Percentiles rank a stretch among this genome's conserved stretches.
phyloP scores from a whole-genome alignment of 2,329 filamentous ascomycete species.

The Penicillium vulpinum region DNA sequence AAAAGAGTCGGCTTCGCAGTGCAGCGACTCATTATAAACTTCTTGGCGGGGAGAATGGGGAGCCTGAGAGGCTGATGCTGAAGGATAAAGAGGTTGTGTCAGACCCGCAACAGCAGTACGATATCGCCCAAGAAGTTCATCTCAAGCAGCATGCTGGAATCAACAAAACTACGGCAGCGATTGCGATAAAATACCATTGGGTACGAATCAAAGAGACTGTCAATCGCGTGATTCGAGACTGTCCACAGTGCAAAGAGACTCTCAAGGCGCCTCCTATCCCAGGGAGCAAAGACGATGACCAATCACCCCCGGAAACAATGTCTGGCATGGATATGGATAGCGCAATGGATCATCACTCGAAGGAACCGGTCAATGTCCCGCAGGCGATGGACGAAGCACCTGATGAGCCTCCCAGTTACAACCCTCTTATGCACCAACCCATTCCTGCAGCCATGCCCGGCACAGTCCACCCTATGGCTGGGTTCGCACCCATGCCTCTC shows the following conservation, averaged over 20 bases:
- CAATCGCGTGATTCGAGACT: constrained; percentile 89
- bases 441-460: constrained; percentile 37
- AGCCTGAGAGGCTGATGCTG: constrained; percentile 78
- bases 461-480: constrained; percentile 40
- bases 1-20: constrained; percentile 90
- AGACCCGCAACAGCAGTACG: constrained; percentile 84
- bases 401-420: constrained; percentile 27
- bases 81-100: constrained; percentile 97
- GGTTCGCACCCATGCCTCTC: constrained; percentile 55
- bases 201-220: constrained; percentile 97
- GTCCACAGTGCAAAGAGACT: constrained; percentile 81
- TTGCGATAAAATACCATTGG: constrained; percentile 95
- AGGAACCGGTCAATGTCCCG: constrained; percentile 15
- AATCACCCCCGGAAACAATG: constrained; percentile 16
- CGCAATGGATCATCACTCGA: constrained; percentile 17
- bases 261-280: constrained; percentile 56
- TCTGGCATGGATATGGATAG: constrained; percentile 16
- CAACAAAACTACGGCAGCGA: constrained; percentile 95
- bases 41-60: constrained; percentile 50
- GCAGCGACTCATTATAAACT: constrained; percentile 96
- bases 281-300: constrained; percentile 32
- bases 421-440: constrained; percentile 34
- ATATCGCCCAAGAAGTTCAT: constrained; percentile 79
- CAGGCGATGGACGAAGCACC: constrained; percentile 28
- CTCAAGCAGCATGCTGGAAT: constrained; percentile 80